These are phyloP conservation scores for Pontederia paniculata DNA, from an alignment of 176 grass and related monocot species.

Conservation along the genomic window DNA sequence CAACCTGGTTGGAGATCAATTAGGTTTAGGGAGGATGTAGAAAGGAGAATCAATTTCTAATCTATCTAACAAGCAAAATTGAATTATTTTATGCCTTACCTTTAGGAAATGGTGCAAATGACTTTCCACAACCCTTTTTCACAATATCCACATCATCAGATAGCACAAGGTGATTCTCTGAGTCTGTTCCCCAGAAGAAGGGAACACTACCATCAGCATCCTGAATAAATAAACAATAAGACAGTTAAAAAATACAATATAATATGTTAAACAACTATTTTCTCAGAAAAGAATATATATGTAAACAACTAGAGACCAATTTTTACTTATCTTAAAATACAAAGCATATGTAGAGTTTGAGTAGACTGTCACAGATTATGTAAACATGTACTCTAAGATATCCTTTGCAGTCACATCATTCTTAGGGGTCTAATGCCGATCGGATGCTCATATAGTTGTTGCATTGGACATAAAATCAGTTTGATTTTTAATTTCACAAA, in stretches of 20 bases:
- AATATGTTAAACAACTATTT: too few species aligned
- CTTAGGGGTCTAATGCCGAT: too few species aligned
- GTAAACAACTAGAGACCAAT: neutral
- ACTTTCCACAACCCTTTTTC: constrained; percentile 36
- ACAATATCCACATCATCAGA: constrained; percentile 21
- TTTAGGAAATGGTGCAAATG: constrained; percentile 28
- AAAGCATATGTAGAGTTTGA: too few species aligned
- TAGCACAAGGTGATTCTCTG: constrained; percentile 23
- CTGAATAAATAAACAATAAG: constrained; percentile 6
- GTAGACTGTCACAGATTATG: too few species aligned
- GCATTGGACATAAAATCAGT: too few species aligned
- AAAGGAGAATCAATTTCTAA: neutral
- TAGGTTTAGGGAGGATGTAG: neutral
- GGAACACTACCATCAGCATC: constrained; percentile 21
- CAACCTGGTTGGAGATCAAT: constrained; percentile 12
- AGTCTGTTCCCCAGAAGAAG: constrained; percentile 29
- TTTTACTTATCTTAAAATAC: too few species aligned
- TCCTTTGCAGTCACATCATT: too few species aligned
- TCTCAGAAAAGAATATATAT: too few species aligned
- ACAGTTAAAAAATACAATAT: too few species aligned
- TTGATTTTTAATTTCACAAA: too few species aligned
- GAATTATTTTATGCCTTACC: constrained; percentile 10
- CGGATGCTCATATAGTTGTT: too few species aligned
- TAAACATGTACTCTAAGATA: too few species aligned
- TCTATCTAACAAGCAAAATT: constrained; percentile 1